Conservation (phyloP, 768 basidiomycete genomes). For the Lanmaoa pseudosensibilis region DNA sequence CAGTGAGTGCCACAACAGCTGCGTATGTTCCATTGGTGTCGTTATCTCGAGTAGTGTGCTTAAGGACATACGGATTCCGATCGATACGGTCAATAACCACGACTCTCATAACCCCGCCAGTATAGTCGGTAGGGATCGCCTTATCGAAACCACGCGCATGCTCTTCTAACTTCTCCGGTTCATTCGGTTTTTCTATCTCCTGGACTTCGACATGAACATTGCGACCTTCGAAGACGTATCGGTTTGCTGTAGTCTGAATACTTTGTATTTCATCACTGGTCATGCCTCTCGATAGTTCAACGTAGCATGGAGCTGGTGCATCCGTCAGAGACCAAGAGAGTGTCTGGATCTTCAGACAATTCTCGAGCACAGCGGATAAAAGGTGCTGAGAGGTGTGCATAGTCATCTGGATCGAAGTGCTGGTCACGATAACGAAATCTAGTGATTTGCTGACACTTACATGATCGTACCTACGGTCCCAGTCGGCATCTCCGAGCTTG, state of each 20-base stretch:
- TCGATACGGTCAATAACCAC: constrained; percentile 83
- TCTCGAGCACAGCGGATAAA: constrained; percentile 77
- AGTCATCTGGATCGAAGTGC: constrained; percentile 53
- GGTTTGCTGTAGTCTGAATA: constrained; percentile 66
- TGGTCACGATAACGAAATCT: not conserved
- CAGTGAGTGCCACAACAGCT: constrained; percentile 87
- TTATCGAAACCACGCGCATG: constrained; percentile 55
- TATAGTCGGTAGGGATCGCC: constrained; percentile 67
- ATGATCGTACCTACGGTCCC: constrained; percentile 70
- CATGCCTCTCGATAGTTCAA: constrained; percentile 73
- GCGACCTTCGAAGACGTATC: constrained; percentile 67
- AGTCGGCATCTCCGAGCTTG: constrained; percentile 58
- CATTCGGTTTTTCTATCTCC: constrained; percentile 50
- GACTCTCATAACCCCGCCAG: constrained; percentile 74
- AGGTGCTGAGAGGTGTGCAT: constrained; percentile 86
- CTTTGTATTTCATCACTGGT: constrained; percentile 56
- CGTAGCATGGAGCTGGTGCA: constrained; percentile 68
- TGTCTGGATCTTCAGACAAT: constrained; percentile 60
- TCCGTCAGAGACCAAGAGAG: constrained; percentile 79
- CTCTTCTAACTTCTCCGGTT: constrained; percentile 38
- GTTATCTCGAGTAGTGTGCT: constrained; percentile 6
- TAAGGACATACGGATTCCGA: constrained; percentile 62
- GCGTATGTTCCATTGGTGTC: constrained; percentile 1
- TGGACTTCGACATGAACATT: constrained; percentile 72
- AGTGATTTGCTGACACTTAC: constrained; percentile 39